Base-by-base conservation (phyloP, 2,329 filamentous ascomycete genomes). In the Fusarium poae region DNA sequence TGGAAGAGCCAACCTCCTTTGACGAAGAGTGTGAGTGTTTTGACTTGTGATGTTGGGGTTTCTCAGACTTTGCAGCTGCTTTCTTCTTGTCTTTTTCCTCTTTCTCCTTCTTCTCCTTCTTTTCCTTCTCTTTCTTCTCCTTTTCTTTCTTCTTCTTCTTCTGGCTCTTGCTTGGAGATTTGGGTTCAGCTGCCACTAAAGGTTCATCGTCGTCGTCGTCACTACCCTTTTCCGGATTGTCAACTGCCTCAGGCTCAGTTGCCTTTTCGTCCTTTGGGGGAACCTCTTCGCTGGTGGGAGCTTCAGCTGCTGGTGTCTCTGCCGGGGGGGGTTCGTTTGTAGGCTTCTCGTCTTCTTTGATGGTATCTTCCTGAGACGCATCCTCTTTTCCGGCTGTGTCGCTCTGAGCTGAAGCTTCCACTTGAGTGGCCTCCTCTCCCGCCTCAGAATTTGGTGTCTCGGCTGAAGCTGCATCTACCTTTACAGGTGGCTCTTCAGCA, bases 81-180 rank as follows among this genome's bases (percentile, higher is more conserved):
- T 71, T 71, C 34, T 68, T 71, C 51, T 57, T 66, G 45, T 71
- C 60, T 30, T 65, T 57, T 12, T 51, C 52, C 27, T 62, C 48
- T 21, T 53, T 59, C 16, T 72, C 62, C 10, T 69, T 63, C 62
- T 72, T 67, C n/a, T 59, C 40, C 30, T 70, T 67, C 46, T 68
- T 44, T 37, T 72, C 55, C 21, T 63, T 42, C 18, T 69, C 35
- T 9, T 67, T 42, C 18, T 94, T 93, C 77, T 89, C 90, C 46
- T 86, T 86, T 84, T 69, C 53, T 43, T 74, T 70, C n/a, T 71
- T 62, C 54, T 71, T 72, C 49, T 65, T 66, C 43, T 70, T 72
- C n/a, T 57, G 42, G 15, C 51, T 72, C 55, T 73, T 75, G n/a
- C n/a, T 56, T 43, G 62, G 67, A 40, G 48, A 6, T 49, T 72